These are phyloP conservation scores for Emydomyces testavorans DNA, from an alignment of 2,329 filamentous ascomycete genomes.

Conservation along the genomic window DNA sequence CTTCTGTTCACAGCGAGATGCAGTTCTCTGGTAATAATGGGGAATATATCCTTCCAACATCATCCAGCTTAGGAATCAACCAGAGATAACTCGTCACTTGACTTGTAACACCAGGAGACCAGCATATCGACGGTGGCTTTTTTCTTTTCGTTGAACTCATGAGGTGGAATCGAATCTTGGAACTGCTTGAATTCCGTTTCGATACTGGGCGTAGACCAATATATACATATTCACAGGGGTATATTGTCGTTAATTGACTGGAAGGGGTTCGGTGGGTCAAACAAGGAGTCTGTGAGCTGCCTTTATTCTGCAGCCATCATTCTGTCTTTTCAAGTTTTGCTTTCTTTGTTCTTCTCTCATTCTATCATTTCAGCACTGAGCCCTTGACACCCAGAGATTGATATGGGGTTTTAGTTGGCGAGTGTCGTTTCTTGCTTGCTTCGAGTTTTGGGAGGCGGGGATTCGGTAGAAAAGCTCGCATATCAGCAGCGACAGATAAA, in stretches of 20 bases:
- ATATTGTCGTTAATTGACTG: neutral
- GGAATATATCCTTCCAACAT: constrained; percentile 1
- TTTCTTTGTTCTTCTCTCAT: neutral
- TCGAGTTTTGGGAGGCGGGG: no score
- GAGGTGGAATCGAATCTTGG: no score
- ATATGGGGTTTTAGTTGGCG: no score
- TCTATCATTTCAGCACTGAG: no score
- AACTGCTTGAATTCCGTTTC: no score
- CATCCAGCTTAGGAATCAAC: neutral
- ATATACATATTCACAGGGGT: neutral
- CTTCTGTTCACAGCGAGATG: neutral
- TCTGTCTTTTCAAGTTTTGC: neutral
- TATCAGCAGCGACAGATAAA: no score
- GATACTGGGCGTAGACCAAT: neutral
- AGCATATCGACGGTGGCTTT: neutral
- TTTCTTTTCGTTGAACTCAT: no score
- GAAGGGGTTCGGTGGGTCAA: neutral
- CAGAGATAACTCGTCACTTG: neutral
- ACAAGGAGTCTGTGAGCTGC: neutral
- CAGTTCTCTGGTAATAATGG: neutral
- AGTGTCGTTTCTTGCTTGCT: no score
- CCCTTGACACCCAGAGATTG: no score
- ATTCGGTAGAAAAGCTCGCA: no score
- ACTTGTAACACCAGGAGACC: neutral
- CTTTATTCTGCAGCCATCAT: neutral